phyloP scores from a whole-genome alignment of 805 yeast species.

The Priceomyces haplophilus region DNA sequence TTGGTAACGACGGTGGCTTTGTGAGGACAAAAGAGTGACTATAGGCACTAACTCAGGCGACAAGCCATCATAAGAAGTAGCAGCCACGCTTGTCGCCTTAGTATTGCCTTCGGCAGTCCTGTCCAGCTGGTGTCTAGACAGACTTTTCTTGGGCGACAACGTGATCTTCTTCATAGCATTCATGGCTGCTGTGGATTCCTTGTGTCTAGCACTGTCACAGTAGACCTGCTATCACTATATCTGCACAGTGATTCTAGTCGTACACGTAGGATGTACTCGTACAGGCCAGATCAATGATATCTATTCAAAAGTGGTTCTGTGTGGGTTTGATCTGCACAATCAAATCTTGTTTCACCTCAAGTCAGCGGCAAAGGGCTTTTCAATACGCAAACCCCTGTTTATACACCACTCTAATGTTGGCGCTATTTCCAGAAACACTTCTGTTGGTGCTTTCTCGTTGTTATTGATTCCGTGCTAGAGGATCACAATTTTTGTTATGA shows the following conservation, averaged over 20 bases:
- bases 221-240: not conserved
- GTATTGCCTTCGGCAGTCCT: not conserved
- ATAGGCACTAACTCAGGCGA: constrained; percentile 63
- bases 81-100: constrained; percentile 1
- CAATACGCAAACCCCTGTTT: not conserved
- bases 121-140: not conserved
- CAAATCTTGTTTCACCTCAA: too few species aligned
- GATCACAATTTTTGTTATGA: not conserved
- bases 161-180: constrained; percentile 18
- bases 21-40: constrained; percentile 70
- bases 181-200: constrained; percentile 5
- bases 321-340: not conserved
- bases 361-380: not conserved
- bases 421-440: not conserved
- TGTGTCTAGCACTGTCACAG: not conserved
- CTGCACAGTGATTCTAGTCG: not conserved
- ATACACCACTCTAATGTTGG: not conserved
- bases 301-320: not conserved
- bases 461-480: not conserved
- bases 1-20: constrained; percentile 67
- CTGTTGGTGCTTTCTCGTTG: too few species aligned
- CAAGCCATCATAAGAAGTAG: constrained; percentile 20
- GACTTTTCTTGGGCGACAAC: constrained; percentile 16
- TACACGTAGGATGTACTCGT: not conserved
- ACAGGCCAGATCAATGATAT: not conserved